Conservation (phyloP, 2,329 filamentous ascomycete genomes). For the Exophiala xenobiotica region DNA sequence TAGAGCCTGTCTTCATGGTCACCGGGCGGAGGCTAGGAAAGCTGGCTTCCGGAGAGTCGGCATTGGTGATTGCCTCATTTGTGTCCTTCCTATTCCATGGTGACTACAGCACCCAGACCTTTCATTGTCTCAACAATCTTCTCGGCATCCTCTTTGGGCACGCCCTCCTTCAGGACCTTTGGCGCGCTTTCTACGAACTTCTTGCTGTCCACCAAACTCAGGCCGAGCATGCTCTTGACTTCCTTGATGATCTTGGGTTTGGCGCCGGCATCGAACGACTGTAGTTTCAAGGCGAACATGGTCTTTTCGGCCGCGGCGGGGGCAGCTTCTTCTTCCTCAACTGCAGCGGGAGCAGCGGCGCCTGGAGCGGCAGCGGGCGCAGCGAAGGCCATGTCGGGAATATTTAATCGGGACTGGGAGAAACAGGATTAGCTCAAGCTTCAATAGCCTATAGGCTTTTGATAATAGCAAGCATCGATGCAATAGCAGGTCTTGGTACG, state of each 20-base stretch:
- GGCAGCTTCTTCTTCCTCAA: constrained; percentile 80
- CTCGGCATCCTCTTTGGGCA: constrained; percentile 98
- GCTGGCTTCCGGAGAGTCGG: too few relatives aligned
- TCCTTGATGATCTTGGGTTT: constrained; percentile 99
- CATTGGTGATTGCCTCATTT: background rate
- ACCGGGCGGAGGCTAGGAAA: too few relatives aligned
- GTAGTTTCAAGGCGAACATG: constrained; percentile 92
- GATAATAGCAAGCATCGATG: background rate
- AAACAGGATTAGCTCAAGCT: constrained; percentile 4
- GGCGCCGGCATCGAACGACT: constrained; percentile 78
- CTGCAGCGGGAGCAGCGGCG: constrained; percentile 59
- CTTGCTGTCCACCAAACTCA: constrained; percentile 98
- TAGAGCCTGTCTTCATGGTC: too few relatives aligned
- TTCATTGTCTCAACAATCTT: constrained; percentile 97
- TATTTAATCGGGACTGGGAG: constrained; percentile 82
- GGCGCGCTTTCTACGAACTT: constrained; percentile 98
- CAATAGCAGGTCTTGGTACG: background rate
- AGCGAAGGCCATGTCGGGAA: constrained; percentile 93
- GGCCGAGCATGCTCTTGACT: constrained; percentile 90
- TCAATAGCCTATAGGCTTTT: background rate
- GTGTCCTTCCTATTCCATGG: constrained; percentile 70
- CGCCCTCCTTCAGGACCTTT: constrained; percentile 98
- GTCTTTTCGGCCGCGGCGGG: constrained; percentile 91
- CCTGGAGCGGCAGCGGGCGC: constrained; percentile 71
- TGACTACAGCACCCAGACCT: constrained; percentile 81